Evolutionary conservation across 192 early-diverging fungal species (phyloP).

Genomic region (Chytriomyces sp.): DNA sequence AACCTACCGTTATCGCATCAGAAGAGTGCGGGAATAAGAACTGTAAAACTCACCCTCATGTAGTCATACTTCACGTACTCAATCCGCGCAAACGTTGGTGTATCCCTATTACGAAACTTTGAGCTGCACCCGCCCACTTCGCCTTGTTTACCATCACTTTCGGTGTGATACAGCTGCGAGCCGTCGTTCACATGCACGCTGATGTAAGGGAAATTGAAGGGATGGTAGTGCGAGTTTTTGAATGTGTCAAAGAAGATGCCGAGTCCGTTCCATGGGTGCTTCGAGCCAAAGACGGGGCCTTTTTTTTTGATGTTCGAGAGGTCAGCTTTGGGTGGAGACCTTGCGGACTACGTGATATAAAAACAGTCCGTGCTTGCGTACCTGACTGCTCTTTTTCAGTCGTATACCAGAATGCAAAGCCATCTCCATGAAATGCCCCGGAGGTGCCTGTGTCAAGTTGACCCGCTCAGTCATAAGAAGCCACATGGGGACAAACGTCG

Average conservation of each 20-base stretch:
- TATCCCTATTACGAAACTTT: constrained; percentile 72
- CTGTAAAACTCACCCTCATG: constrained; percentile 51
- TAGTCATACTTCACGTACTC: constrained; percentile 72
- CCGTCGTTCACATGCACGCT: constrained; percentile 93
- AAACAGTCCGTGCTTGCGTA: not conserved
- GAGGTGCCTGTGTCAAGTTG: constrained; percentile 34
- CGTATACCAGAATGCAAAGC: constrained; percentile 94
- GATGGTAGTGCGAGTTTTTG: constrained; percentile 68
- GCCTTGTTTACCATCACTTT: constrained; percentile 77
- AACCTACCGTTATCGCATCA: constrained; percentile 41
- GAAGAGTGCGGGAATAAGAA: constrained; percentile 44
- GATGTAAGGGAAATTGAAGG: constrained; percentile 79
- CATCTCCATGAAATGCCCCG: constrained; percentile 85
- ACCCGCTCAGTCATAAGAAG: not conserved
- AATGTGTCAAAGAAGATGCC: constrained; percentile 98
- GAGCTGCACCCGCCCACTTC: constrained; percentile 57
- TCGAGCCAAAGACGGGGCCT: constrained; percentile 91
- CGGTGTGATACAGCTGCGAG: constrained; percentile 76
- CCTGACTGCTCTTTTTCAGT: constrained; percentile 60
- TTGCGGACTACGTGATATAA: not conserved
- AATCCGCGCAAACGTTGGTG: constrained; percentile 68
- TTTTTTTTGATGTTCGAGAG: not conserved
- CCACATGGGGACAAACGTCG: no score
- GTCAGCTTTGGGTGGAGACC: not conserved
- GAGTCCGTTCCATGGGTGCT: constrained; percentile 84